A percentile compares a stretch with the other conserved stretches of the same genome.
These are phyloP conservation scores for Diacronema lutheri DNA, from an alignment of 78 protist species.

Conservation along the genomic window DNA sequence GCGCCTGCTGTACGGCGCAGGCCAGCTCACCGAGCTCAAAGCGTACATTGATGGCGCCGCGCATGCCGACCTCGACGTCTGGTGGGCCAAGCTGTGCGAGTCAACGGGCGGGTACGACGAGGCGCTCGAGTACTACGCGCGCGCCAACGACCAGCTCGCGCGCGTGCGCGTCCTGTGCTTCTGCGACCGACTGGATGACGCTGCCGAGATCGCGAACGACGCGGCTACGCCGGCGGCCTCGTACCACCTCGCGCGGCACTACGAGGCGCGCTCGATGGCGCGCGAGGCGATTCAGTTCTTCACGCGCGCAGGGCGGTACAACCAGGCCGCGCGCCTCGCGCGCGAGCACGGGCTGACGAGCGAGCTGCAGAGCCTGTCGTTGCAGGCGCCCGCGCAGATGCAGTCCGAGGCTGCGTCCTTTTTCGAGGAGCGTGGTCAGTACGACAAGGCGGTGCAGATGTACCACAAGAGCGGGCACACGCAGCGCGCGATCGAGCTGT, in stretches of 20 bases:
- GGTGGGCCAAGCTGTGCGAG: conserved; percentile 75
- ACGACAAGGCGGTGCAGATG: conserved; percentile 64
- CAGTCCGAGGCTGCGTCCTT: conserved; percentile 14
- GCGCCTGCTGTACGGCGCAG: conserved; percentile 45
- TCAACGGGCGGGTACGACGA: neutral
- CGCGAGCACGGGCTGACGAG: conserved; percentile 35
- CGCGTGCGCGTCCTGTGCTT: conserved; percentile 50
- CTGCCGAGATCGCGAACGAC: neutral
- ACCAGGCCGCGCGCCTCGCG: conserved; percentile 69
- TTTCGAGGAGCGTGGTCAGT: conserved; percentile 31
- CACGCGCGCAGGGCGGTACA: conserved; percentile 36
- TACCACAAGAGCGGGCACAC: conserved; percentile 68
- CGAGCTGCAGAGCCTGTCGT: conserved; percentile 20
- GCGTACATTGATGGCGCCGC: neutral
- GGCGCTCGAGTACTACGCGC: conserved; percentile 51
- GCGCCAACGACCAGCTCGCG: conserved; percentile 50
- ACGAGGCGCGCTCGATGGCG: conserved; percentile 30
- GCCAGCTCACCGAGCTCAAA: conserved; percentile 17
- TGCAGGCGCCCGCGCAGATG: neutral
- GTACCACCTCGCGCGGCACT: conserved; percentile 54
- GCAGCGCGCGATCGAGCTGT: conserved; percentile 62
- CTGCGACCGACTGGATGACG: neutral
- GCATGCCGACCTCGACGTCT: conserved; percentile 20
- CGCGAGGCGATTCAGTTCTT: conserved; percentile 52
- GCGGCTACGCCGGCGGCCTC: conserved; percentile 45